Evolutionary conservation across 2,329 filamentous ascomycete genomes (phyloP).

Genomic region (Phyllachora maydis): DNA sequence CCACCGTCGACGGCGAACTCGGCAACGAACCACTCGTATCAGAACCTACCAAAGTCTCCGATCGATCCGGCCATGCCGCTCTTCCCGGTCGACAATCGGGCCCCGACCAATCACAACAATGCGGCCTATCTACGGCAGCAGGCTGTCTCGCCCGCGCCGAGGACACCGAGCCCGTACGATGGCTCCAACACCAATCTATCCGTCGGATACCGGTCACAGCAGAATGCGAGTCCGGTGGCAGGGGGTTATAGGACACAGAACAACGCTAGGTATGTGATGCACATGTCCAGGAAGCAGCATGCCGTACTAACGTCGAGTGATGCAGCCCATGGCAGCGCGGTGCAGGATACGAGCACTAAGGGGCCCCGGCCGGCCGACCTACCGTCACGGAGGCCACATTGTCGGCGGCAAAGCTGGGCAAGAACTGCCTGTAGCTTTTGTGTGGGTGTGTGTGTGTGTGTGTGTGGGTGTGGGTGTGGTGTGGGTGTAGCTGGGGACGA

Average conservation of each 20-base stretch:
- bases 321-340: constrained; percentile 35
- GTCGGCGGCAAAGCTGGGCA: no score
- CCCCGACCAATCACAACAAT: constrained; percentile 8
- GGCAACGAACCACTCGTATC: constrained; percentile 9
- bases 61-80: constrained; percentile 27
- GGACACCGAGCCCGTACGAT: constrained; percentile 10
- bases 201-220: constrained; percentile 15
- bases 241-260: constrained; percentile 19
- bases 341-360: constrained; percentile 26
- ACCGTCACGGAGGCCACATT: no score
- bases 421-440: no score
- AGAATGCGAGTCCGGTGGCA: constrained; percentile 17
- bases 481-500: no score
- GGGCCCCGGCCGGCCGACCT: no score
- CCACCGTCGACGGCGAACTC: constrained; percentile 4
- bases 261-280: constrained; percentile 21
- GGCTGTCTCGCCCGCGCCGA: constrained; percentile 1
- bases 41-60: constrained; percentile 18
- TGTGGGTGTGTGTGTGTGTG: no score
- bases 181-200: constrained; percentile 12
- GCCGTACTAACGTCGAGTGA: background rate
- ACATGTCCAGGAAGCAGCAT: background rate
- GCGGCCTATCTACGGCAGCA: constrained; percentile 4
- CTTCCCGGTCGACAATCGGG: constrained; percentile 19
- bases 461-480: no score